These are phyloP conservation scores for Penicillium egyptiacum DNA, from an alignment of 495 filamentous ascomycete species.

Conservation along the genomic window DNA sequence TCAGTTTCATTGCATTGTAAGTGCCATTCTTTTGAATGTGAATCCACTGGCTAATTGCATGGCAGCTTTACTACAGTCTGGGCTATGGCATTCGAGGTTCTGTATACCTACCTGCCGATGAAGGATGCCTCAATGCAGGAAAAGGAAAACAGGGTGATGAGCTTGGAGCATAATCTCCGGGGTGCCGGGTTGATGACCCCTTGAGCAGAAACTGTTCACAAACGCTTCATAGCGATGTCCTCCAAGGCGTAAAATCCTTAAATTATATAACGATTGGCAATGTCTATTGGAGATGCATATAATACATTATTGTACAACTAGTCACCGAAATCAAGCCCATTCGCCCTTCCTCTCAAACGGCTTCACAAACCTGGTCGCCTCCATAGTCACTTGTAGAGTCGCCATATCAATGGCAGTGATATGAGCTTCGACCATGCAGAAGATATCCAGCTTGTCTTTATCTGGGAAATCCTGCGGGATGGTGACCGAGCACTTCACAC, in stretches of 20 bases:
- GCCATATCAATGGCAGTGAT: constrained; percentile 58
- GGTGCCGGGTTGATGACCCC: not conserved
- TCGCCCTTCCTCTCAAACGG: constrained; percentile 39
- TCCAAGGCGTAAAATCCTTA: not conserved
- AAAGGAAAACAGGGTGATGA: not conserved
- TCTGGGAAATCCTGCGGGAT: constrained; percentile 30
- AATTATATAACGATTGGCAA: constrained; percentile 1
- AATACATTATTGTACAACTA: constrained; percentile 22
- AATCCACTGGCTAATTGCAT: not conserved
- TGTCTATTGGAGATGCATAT: constrained; percentile 11
- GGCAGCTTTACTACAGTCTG: not conserved
- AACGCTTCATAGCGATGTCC: not conserved
- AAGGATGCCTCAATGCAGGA: not conserved
- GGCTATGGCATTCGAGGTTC: not conserved
- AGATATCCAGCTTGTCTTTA: constrained; percentile 33
- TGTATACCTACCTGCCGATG: not conserved
- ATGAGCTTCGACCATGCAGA: constrained; percentile 60
- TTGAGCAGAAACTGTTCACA: not conserved
- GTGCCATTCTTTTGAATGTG: not conserved
- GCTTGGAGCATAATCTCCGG: not conserved
- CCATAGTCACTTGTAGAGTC: constrained; percentile 47
- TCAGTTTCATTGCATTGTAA: constrained; percentile 29
- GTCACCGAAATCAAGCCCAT: constrained; percentile 28
- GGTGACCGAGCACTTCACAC: constrained; percentile 33
- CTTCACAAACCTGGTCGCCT: constrained; percentile 48